phyloP scores from a whole-genome alignment of 192 early-diverging fungal genomes.

The Coemansia sp. region DNA sequence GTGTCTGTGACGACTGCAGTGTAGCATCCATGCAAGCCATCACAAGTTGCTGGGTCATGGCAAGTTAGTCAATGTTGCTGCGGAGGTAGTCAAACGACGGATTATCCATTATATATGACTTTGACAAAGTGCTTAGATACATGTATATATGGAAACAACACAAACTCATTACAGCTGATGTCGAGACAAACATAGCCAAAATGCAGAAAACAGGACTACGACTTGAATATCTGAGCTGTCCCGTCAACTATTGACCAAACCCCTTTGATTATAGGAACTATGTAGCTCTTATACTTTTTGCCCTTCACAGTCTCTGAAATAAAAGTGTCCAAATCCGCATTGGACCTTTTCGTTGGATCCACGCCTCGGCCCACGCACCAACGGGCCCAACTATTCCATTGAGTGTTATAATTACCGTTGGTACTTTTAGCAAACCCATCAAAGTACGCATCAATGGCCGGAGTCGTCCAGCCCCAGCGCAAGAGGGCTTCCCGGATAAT shows the following conservation, averaged over 20 bases:
- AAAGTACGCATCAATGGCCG: background rate
- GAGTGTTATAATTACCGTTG: background rate
- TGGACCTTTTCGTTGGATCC: background rate
- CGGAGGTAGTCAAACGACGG: background rate
- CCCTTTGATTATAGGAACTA: slow-evolving; percentile 1
- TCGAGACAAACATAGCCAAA: background rate
- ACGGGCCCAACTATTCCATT: background rate
- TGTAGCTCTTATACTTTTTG: background rate
- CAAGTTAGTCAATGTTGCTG: background rate
- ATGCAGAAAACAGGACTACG: background rate
- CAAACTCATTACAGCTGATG: no score
- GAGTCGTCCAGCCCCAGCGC: background rate
- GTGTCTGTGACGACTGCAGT: background rate
- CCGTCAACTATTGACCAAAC: slow-evolving; percentile 15
- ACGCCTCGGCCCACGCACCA: background rate
- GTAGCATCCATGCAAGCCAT: background rate
- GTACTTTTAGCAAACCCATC: background rate
- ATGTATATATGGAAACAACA: background rate
- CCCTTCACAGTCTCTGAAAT: background rate
- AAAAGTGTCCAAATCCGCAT: background rate
- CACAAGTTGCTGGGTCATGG: background rate
- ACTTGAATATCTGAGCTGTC: background rate
- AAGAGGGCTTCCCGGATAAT: background rate
- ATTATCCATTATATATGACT: background rate
- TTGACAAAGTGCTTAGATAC: background rate